These are phyloP conservation scores for Immersiella caudata DNA, from an alignment of 495 filamentous ascomycete genomes.

Conservation along the genomic window DNA sequence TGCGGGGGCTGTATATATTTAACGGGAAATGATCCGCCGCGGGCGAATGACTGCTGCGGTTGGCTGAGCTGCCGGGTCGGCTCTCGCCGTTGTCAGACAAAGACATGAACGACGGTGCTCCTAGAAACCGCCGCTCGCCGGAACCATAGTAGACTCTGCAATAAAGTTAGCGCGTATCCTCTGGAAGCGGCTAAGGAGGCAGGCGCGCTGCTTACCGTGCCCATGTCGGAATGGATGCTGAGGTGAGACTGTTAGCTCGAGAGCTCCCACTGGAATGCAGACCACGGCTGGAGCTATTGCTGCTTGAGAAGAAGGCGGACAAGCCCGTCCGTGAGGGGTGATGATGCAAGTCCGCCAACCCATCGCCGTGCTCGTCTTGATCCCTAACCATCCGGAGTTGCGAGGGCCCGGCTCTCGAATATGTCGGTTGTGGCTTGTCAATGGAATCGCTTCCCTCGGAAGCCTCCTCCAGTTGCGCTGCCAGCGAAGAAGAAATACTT, in stretches of 20 bases:
- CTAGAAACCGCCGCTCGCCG: slow-evolving; percentile 52
- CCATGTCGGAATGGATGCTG: slow-evolving; percentile 63
- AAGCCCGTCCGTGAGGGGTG: slow-evolving; percentile 52
- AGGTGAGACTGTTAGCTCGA: slow-evolving; percentile 57
- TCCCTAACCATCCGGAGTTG: slow-evolving; percentile 46
- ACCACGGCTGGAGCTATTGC: slow-evolving; percentile 48
- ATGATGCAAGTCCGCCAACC: slow-evolving; percentile 53
- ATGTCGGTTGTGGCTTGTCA: slow-evolving; percentile 41
- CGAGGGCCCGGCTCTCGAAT: slow-evolving; percentile 38
- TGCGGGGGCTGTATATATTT: slow-evolving; percentile 55
- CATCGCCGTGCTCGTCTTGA: slow-evolving; percentile 60
- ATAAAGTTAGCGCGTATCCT: background rate
- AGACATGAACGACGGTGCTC: slow-evolving; percentile 43
- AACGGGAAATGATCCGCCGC: slow-evolving; percentile 51
- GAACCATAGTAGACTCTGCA: slow-evolving; percentile 57
- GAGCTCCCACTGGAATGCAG: slow-evolving; percentile 53
- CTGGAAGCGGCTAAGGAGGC: background rate
- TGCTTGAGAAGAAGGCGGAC: slow-evolving; percentile 44
- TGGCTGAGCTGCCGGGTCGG: slow-evolving; percentile 43
- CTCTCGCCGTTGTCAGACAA: slow-evolving; percentile 47
- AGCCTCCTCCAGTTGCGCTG: slow-evolving; percentile 40
- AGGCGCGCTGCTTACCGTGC: slow-evolving; percentile 49
- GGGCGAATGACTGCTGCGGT: slow-evolving; percentile 42
- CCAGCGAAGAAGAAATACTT: slow-evolving; percentile 57
- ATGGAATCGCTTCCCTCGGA: slow-evolving; percentile 45